Conservation (phyloP, 176 grass and related monocot species). For the Olyra latifolia region DNA sequence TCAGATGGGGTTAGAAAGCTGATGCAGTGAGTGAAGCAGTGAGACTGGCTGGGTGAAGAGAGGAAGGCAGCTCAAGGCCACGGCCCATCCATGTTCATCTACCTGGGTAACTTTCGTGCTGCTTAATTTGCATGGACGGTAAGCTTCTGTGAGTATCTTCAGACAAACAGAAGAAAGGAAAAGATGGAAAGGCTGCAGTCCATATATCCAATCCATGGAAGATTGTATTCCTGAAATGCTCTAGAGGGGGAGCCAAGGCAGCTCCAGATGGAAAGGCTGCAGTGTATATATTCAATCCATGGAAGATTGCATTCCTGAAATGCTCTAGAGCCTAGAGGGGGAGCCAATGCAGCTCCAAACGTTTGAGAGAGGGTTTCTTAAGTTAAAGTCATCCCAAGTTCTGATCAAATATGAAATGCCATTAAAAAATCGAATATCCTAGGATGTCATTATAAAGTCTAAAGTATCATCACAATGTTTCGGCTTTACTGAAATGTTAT, state of each 20-base stretch:
- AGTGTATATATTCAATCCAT: not conserved
- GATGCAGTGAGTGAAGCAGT: not conserved
- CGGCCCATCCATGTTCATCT: not conserved
- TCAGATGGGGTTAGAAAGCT: constrained; percentile 32
- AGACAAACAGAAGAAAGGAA: not conserved
- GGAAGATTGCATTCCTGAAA: not conserved
- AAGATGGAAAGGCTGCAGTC: not conserved
- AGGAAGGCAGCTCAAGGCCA: not conserved
- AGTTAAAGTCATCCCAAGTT: no score
- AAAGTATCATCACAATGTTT: no score
- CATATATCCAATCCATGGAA: not conserved
- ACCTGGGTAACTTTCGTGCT: not conserved
- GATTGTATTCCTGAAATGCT: not conserved
- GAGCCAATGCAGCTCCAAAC: no score
- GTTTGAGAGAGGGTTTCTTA: no score
- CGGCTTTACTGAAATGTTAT: no score
- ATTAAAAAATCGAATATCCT: no score
- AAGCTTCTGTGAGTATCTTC: not conserved
- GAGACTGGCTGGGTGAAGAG: not conserved
- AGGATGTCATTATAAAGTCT: no score
- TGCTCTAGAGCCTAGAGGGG: no score
- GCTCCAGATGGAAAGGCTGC: not conserved
- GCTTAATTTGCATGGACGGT: not conserved
- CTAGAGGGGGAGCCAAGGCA: not conserved
- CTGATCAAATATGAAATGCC: no score